phyloP scores from a whole-genome alignment of 2,329 filamentous ascomycete genomes.

The Diaporthe ilicicola region DNA sequence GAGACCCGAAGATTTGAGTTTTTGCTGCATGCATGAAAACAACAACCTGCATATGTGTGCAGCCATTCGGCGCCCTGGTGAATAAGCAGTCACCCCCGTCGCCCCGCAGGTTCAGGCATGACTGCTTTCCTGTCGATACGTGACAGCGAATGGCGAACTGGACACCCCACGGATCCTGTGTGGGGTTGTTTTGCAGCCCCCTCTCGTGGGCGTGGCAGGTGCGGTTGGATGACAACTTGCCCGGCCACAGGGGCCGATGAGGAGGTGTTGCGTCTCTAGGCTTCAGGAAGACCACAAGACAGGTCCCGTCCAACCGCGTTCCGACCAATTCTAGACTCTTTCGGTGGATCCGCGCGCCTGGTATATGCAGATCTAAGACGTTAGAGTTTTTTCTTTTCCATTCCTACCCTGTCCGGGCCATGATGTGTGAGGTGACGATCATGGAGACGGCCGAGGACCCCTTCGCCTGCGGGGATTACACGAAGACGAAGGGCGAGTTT shows the following conservation, averaged over 20 bases:
- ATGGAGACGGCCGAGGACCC: background rate
- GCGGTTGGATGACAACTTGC: slow-evolving; percentile 19
- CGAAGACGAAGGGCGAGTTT: background rate
- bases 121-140: slow-evolving; percentile 3
- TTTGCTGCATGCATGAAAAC: slow-evolving; percentile 5
- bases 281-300: background rate
- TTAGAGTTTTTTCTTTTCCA: slow-evolving; percentile 8
- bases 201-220: slow-evolving; percentile 10
- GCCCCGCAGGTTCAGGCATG: slow-evolving; percentile 14
- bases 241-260: background rate
- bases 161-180: slow-evolving; percentile 18
- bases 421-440: background rate
- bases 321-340: slow-evolving; percentile 19
- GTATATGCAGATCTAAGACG: background rate
- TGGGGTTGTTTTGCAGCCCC: background rate
- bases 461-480: background rate
- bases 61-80: slow-evolving; percentile 15
- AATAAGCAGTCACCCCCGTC: slow-evolving; percentile 10
- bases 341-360: slow-evolving; percentile 8
- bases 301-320: background rate
- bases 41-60: slow-evolving; percentile 8
- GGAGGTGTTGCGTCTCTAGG: slow-evolving; percentile 20
- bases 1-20: slow-evolving; percentile 5
- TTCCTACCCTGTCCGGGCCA: background rate
- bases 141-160: slow-evolving; percentile 15